Evolutionary conservation across 176 grass and related monocot genomes (phyloP), one percentile per base, ranked within the genome.

Genomic region (Eremochloa ophiuroides): DNA sequence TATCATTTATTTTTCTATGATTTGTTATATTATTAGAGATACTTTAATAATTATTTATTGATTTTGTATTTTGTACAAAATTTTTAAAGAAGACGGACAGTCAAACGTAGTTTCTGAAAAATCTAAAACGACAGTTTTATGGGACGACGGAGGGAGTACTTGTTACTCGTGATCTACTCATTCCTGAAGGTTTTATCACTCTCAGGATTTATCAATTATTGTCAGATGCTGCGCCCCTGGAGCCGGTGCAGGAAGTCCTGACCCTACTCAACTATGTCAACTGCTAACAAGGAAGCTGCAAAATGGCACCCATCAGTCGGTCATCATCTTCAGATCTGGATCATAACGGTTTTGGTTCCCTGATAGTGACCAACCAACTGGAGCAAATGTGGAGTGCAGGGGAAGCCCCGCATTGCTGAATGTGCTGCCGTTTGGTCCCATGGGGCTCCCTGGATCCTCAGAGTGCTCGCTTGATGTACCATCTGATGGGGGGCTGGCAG

Each of bases 321-420:
- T 84, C 83, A 92, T 82, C 83, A 94, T 86, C 80, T 97, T 92
- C 63, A 97, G 48, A 80, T 94, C 91, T 4, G 87, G 83, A 65
- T 92, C 91, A 17, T 94, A 91, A 30, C 85, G 88, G 56, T 51
- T 81, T 85, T 88, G 89, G 56, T 92, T 94, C 64, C 82, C 87
- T 0, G 89, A 70, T n/a, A 94, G 70, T 0, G 94, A 75, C 94
- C 94, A 97, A 41, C 83, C 80, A 25, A 80, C 55, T 7, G 91
- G 82, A 63, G 83, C 73, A 80, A 87, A 97, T 60, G 85, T 26
- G 42, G 91, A 86, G 4, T 88, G 90, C 29, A 90, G 34, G 1
- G 88, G 87, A 72, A 86, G 87, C 44, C 86, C 90, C 23, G 72
- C 64, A 27, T 85, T 90, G 62, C 84, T 90, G n/a, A 89, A 84